Evolutionary conservation across 2,329 filamentous ascomycete genomes (phyloP), one percentile per base, ranked within the genome.

Genomic region (Pseudocercospora eumusae): DNA sequence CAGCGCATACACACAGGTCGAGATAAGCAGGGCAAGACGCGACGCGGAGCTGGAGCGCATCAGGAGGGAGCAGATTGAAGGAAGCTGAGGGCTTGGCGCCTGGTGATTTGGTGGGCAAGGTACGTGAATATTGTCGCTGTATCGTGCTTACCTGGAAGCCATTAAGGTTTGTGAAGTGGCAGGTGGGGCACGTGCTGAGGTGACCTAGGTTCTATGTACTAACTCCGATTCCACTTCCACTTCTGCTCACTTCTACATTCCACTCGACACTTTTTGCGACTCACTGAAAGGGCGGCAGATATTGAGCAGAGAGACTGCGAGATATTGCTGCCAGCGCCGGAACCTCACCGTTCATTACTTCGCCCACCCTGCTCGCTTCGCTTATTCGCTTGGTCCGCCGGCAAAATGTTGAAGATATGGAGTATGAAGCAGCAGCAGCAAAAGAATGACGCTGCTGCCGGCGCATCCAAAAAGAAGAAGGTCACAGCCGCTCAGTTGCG

Each of bases 331-430:
- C n/a, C 33, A 36, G 15, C 33, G 13, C 33, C 33, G 9, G 11
- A 11, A 31, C 28, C 28, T 31, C 11, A 36, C n/a, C n/a, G n/a
- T n/a, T n/a, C n/a, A n/a, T n/a, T n/a, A n/a, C n/a, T n/a, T n/a
- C 31, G 31, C 31, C 7, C 31, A 21, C 45, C 7, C 5, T 7
- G 20, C 45, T 49, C 11, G 13, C 31, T 15, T 13, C 33, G 42
- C 42, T 11, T n/a, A n/a, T n/a, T n/a, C n/a, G 31, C 31, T 33
- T 33, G 27, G 15, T 28, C 10, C 15, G 61, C 65, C 68, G 66
- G 23, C 77, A 93, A 82, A 75, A 98, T 98, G 95, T 85, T 97
- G 84, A 98, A 98, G 83, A 97, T 98, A 83, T 98, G 93, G 95
- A 96, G 92, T 73, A 96, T 98, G 93, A 78, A 74, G 79, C 95